Base-by-base conservation (phyloP, 768 basidiomycete species). In the Leccinum longicurvipes region DNA sequence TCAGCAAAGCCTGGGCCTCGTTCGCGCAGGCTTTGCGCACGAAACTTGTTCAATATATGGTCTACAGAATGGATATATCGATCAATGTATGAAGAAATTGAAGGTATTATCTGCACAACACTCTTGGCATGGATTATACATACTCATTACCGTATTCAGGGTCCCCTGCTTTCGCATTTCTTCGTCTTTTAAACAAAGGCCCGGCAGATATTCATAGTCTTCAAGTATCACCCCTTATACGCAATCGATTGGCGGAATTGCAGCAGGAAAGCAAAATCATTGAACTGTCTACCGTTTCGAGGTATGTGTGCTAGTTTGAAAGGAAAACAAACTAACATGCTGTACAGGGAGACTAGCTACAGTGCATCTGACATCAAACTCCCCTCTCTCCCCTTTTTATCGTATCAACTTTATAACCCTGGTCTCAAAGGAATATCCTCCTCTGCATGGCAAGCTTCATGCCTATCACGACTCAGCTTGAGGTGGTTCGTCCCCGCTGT, bases 41-140 rank as follows among this genome's bases (percentile, higher is more conserved):
- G 74, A 48, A 87, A 82, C 54, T 74, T 94, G 58, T 84, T 92
- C 74, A 93, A 89, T 69, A 95, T 99, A 54, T 99, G 97, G 96
- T 80, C 85, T 1, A 79, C 87, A 0, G 89, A 92, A 60, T 83
- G 87, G 81, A 86, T 98, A 41, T 76, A 86, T 55, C 75, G 72
- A 32, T 93, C 92, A 5, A 66, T 92, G 19, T 75, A 80, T 45
- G 78, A 86, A n/a, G 75, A 71, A 46, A 47, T 71, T 34, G 72
- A 82, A 68, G 77, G 89, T 89, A 65, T 25, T 54, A 59, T 81
- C 5, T 23, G 51, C 41, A 50, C 23, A 34, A 25, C 24, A 7
- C 14, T 29, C 17, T 44, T 10, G 17, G 34, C 27, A 47, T 15
- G 41, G n/a, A 45, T 29, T 29, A 17, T 28, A 28, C 53, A 24